Evolutionary conservation across 192 early-diverging fungal species (phyloP).

Genomic region (Umbelopsis sp.): DNA sequence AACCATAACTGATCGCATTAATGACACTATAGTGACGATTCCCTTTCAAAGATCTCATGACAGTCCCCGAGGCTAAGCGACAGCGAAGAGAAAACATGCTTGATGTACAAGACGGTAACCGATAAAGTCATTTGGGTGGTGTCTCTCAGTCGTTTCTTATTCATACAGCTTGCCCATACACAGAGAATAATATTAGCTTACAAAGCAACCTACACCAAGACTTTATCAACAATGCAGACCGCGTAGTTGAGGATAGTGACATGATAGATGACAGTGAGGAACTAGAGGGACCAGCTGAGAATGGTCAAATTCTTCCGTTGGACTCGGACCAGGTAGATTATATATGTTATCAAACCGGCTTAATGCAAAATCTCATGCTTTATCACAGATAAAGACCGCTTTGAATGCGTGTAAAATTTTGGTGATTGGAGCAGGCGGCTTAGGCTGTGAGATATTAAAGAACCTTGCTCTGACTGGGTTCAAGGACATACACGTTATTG

Average conservation of each 20-base stretch:
- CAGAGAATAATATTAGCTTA: slow-evolving; percentile 2
- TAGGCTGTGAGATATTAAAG: slow-evolving; percentile 86
- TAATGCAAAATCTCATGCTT: background rate
- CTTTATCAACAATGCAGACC: background rate
- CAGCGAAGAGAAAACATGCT: slow-evolving; percentile 23
- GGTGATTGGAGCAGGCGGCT: slow-evolving; percentile 84
- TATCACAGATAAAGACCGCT: slow-evolving; percentile 20
- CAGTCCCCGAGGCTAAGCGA: slow-evolving; percentile 23
- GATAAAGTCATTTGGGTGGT: background rate
- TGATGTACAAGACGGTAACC: background rate
- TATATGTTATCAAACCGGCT: background rate
- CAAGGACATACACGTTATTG: slow-evolving; percentile 80
- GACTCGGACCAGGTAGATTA: slow-evolving; percentile 13
- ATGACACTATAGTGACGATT: background rate
- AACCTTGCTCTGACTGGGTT: slow-evolving; percentile 82
- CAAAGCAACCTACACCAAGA: background rate
- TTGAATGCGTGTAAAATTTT: slow-evolving; percentile 66
- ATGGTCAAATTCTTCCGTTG: slow-evolving; percentile 21
- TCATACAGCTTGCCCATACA: background rate
- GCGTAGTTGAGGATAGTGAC: background rate
- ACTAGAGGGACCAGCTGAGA: background rate
- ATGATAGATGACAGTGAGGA: background rate
- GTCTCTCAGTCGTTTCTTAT: background rate
- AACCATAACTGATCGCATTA: background rate
- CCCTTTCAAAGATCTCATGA: slow-evolving; percentile 11